These are phyloP conservation scores for Ustilago hordei DNA, from an alignment of 1,284 basidiomycete species.

Conservation along the genomic window DNA sequence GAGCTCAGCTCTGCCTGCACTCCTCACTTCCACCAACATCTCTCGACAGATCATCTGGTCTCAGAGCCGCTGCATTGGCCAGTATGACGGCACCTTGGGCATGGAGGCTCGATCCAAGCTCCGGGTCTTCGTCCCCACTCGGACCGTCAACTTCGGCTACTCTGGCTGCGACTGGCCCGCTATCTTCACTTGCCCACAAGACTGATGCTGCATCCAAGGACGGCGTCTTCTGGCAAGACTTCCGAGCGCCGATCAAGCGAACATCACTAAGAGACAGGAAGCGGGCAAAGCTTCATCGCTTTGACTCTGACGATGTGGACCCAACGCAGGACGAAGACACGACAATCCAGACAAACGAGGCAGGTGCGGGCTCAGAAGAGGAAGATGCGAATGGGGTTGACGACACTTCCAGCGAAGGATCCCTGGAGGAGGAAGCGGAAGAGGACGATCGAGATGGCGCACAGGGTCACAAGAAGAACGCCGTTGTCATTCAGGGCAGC, in stretches of 20 bases:
- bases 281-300: constrained; percentile 19
- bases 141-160: constrained; percentile 20
- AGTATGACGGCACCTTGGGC: constrained; percentile 24
- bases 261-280: not conserved
- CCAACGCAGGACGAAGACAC: not conserved
- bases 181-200: constrained; percentile 20
- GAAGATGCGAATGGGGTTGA: constrained; percentile 15
- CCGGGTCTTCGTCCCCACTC: constrained; percentile 16
- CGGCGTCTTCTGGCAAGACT: constrained; percentile 35
- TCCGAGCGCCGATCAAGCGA: not conserved
- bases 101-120: constrained; percentile 26
- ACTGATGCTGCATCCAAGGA: constrained; percentile 8
- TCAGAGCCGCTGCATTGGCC: not conserved
- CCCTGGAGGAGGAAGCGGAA: not conserved
- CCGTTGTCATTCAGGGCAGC: not conserved
- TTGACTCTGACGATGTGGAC: constrained; percentile 17
- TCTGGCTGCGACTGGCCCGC: constrained; percentile 9
- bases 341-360: not conserved
- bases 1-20: not conserved
- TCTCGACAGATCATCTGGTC: not conserved
- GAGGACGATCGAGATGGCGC: not conserved
- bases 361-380: constrained; percentile 11
- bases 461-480: not conserved
- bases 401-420: constrained; percentile 22
- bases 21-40: not conserved